These are phyloP conservation scores for Phyllosticta citrichinensis DNA, from an alignment of 2,329 filamentous ascomycete genomes.

Conservation along the genomic window DNA sequence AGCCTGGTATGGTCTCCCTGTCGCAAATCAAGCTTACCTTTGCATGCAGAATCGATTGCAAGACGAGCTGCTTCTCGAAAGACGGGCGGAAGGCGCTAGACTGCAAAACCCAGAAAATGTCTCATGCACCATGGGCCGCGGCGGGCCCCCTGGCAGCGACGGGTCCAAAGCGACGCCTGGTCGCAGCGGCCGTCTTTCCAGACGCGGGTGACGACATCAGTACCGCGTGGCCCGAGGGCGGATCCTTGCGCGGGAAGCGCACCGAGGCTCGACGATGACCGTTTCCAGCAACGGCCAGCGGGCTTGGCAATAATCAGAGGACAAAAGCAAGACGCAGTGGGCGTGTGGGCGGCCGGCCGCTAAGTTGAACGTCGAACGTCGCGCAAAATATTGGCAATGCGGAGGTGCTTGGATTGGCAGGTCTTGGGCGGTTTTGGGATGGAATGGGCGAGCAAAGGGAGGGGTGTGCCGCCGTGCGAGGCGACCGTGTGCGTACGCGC, in stretches of 20 bases:
- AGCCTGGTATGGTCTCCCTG: background rate
- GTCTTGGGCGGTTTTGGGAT: background rate
- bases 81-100: background rate
- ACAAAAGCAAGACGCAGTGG: background rate
- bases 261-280: background rate
- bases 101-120: background rate
- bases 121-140: background rate
- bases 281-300: background rate
- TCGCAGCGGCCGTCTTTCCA: background rate
- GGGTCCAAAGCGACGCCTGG: background rate
- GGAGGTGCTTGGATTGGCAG: background rate
- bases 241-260: background rate
- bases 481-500: background rate
- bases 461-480: background rate
- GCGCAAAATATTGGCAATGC: conserved; percentile 9
- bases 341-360: background rate
- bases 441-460: background rate
- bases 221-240: background rate
- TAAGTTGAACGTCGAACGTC: conserved; percentile 9
- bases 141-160: too few relatives aligned
- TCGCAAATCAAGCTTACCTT: background rate
- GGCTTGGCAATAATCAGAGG: conserved; percentile 6
- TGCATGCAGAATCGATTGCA: background rate
- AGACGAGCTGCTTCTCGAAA: background rate
- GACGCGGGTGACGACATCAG: background rate